These are phyloP conservation scores for Neophaeococcomyces aloes DNA, from an alignment of 2,329 filamentous ascomycete genomes.

Conservation along the genomic window DNA sequence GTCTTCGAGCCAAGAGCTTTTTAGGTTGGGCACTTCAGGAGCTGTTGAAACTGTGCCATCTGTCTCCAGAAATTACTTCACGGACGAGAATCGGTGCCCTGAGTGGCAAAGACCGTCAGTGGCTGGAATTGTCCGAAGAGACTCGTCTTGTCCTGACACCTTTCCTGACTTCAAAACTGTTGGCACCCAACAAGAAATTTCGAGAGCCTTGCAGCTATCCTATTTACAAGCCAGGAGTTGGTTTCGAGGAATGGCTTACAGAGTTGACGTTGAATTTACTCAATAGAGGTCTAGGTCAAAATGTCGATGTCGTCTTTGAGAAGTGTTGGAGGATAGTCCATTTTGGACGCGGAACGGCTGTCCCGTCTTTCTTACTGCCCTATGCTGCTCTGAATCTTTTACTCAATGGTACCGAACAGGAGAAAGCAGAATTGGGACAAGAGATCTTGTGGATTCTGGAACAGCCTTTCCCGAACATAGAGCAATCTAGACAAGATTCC, in stretches of 20 bases:
- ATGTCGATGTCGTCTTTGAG: slow-evolving; percentile 67
- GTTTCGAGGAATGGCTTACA: slow-evolving; percentile 73
- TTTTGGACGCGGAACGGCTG: slow-evolving; percentile 66
- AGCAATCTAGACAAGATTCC: slow-evolving; percentile 54
- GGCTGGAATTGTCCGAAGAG: slow-evolving; percentile 5
- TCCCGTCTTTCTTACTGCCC: slow-evolving; percentile 78
- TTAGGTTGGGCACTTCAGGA: slow-evolving; percentile 93
- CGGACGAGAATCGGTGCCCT: slow-evolving; percentile 4
- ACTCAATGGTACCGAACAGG: slow-evolving; percentile 55
- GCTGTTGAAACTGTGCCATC: slow-evolving; percentile 65
- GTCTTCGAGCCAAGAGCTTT: slow-evolving; percentile 79
- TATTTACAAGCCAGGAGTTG: slow-evolving; percentile 54
- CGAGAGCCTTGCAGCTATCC: slow-evolving; percentile 54
- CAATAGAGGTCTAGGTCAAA: slow-evolving; percentile 61
- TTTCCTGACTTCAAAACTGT: slow-evolving; percentile 75
- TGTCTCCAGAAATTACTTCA: slow-evolving; percentile 48
- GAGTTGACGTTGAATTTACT: slow-evolving; percentile 72
- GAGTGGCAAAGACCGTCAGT: slow-evolving; percentile 5
- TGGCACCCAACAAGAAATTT: slow-evolving; percentile 35
- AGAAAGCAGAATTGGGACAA: slow-evolving; percentile 52
- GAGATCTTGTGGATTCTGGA: slow-evolving; percentile 70
- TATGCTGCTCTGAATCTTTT: slow-evolving; percentile 78
- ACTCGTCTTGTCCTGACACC: slow-evolving; percentile 50
- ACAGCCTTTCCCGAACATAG: slow-evolving; percentile 47
- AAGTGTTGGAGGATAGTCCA: slow-evolving; percentile 72